Base-by-base conservation (phyloP, 306 rosid genomes). In the cucumber (Cucumis sativus) region DNA sequence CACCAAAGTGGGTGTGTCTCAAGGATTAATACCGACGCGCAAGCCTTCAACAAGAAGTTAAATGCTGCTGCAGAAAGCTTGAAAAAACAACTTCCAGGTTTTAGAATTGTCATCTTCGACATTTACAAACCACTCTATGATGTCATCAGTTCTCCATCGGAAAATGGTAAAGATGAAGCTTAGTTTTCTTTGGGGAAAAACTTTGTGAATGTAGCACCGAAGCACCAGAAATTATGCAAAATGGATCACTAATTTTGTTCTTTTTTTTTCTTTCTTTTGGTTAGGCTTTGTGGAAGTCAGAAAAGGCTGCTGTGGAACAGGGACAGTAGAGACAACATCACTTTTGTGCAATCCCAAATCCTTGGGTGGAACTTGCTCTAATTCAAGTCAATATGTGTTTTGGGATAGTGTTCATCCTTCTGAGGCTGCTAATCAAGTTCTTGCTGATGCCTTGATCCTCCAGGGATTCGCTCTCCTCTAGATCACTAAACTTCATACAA, bases 331-430 rank as follows among this genome's bases (percentile, higher is more conserved):
- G 86, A 82, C 86, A 56, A 88, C 98, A 79, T 72, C 88, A 25
- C 77, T 89, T 14, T 84, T 92, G 83, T 96, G 98, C 90, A 92
- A 96, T 79, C 88, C 85, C 37, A 79, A 84, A 28, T 88, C 99
- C 30, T 45, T 77, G 33, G 99, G 99, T 15, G 99, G 99, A 84
- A 96, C 97, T 49, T 96, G 98, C 81, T 56, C 92, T 28, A 96
- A 96, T 82, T 91, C 99, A 25, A 88, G 94, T 37, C 93, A 89
- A 16, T 95, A 90, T 81, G 98, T 92, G 84, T 95, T 95, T 78
- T 92, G 96, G 93, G 98, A 95, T 82, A 87, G 96, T 51, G 98
- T 90, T 52, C 98, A 95, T 85, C 97, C 98, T 76, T 88, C 97
- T 54, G 70, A 95, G 79, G 96, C 96, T 54, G 97, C 98, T 28